Evolutionary conservation across 176 grass and related monocot genomes (phyloP).

Genomic region (Themeda triandra): DNA sequence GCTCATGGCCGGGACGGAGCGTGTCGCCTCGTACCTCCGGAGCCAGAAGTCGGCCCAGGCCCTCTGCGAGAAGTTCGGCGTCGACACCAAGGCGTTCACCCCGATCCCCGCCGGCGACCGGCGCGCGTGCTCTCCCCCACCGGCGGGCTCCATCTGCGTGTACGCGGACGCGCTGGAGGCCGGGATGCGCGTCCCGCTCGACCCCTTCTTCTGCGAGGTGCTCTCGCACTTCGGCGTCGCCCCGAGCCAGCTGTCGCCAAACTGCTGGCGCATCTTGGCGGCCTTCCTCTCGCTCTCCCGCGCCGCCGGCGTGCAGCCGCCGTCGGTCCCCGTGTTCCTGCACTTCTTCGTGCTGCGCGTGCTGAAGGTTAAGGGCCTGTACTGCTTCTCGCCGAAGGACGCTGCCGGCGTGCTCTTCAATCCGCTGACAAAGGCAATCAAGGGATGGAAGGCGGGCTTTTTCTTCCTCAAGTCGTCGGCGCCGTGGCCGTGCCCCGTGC

Average conservation of each 20-base stretch:
- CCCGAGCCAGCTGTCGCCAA: slow-evolving; percentile 23
- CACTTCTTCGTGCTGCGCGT: background rate
- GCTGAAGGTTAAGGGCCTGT: background rate
- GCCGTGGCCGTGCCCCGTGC: slow-evolving; percentile 21
- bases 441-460: background rate
- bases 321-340: background rate
- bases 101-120: background rate
- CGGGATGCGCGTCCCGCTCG: slow-evolving; percentile 8
- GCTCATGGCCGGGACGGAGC: background rate
- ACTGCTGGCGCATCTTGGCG: slow-evolving; percentile 21
- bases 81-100: background rate
- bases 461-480: slow-evolving; percentile 17
- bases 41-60: background rate
- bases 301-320: background rate
- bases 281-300: slow-evolving; percentile 10
- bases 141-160: background rate
- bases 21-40: background rate
- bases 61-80: background rate
- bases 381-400: background rate
- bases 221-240: slow-evolving; percentile 13
- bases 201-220: background rate
- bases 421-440: background rate
- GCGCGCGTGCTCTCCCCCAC: background rate
- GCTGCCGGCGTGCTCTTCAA: background rate
- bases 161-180: background rate